Conservation (phyloP, 1,284 basidiomycete species). For the Tilletia caries region DNA sequence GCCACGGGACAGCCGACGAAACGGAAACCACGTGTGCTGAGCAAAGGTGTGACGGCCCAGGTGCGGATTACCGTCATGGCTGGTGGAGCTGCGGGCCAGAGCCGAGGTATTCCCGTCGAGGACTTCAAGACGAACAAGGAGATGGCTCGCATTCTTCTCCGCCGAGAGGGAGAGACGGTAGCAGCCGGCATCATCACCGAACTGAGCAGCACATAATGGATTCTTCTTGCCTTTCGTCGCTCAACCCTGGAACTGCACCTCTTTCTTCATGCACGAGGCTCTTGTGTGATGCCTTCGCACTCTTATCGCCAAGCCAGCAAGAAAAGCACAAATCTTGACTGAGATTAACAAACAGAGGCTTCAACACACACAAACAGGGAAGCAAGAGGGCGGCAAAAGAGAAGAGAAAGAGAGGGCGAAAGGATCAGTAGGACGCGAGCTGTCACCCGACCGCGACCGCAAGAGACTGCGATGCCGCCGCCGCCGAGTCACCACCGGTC, state of each 20-base stretch:
- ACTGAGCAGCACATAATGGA: slow-evolving; percentile 6
- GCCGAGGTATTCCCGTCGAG: slow-evolving; percentile 58
- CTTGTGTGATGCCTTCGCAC: no score
- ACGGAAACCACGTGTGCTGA: slow-evolving; percentile 73
- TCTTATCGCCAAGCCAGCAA: no score
- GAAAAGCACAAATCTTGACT: no score
- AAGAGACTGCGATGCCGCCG: slow-evolving; percentile 3
- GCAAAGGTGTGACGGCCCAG: slow-evolving; percentile 76
- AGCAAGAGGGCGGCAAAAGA: no score
- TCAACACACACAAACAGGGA: no score
- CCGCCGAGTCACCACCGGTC: neutral
- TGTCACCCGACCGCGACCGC: neutral
- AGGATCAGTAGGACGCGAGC: neutral
- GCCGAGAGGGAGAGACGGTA: slow-evolving; percentile 87
- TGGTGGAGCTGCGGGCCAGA: slow-evolving; percentile 31
- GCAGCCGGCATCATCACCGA: slow-evolving; percentile 68
- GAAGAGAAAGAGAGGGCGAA: neutral
- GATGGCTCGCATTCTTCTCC: slow-evolving; percentile 85
- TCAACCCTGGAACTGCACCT: neutral
- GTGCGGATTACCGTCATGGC: slow-evolving; percentile 64
- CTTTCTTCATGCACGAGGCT: neutral
- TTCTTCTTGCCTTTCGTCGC: neutral
- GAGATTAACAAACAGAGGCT: no score
- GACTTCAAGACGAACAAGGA: slow-evolving; percentile 86
- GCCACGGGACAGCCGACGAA: slow-evolving; percentile 72